These are phyloP conservation scores for Aspergillus taichungensis DNA, from an alignment of 495 filamentous ascomycete species.

Conservation along the genomic window DNA sequence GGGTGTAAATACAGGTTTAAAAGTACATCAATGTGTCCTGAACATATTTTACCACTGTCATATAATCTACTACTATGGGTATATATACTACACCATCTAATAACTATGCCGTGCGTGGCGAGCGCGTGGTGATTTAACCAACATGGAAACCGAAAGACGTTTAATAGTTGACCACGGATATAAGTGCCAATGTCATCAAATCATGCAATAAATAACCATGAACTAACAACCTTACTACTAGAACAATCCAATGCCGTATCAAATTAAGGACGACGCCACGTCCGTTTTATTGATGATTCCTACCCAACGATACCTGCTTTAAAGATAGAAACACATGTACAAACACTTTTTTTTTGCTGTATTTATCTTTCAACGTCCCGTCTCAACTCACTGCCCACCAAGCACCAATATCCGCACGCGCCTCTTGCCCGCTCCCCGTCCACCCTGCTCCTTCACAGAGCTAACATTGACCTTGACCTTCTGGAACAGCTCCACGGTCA, in stretches of 20 bases:
- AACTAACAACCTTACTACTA: too few species aligned
- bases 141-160: not conserved
- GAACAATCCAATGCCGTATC: too few species aligned
- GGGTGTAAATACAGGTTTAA: constrained; percentile 16
- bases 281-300: too few species aligned
- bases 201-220: too few species aligned
- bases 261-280: too few species aligned
- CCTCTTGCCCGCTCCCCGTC: constrained; percentile 75
- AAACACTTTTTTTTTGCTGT: constrained; percentile 5
- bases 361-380: constrained; percentile 9
- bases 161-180: too few species aligned
- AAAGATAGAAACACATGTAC: not conserved
- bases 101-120: not conserved
- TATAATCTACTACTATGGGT: not conserved
- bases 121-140: not conserved
- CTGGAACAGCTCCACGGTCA: constrained; percentile 73
- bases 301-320: too few species aligned
- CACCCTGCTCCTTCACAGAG: constrained; percentile 77
- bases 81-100: not conserved
- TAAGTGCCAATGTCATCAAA: too few species aligned
- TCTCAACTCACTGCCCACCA: too few species aligned
- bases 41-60: not conserved
- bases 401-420: constrained; percentile 41
- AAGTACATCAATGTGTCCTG: not conserved
- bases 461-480: constrained; percentile 81